Conservation (phyloP, 768 basidiomycete genomes). For the Hygrophorus pudorinus region DNA sequence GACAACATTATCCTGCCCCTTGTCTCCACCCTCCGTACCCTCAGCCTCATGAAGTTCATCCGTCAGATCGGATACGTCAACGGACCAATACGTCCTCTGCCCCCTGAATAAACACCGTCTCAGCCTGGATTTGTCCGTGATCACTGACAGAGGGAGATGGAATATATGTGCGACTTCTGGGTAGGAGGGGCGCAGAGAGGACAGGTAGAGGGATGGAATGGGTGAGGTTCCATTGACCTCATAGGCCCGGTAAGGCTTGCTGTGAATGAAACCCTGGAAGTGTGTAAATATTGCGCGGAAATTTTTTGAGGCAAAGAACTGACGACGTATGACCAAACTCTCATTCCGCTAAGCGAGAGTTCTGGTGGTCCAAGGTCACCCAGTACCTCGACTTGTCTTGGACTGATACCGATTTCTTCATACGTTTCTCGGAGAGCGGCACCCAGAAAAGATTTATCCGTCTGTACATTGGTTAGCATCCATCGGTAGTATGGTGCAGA, state of each 20-base stretch:
- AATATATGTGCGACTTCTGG: constrained; percentile 62
- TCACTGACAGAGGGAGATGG: constrained; percentile 53
- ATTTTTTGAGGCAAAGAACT: too few relatives aligned
- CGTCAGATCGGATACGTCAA: constrained; percentile 58
- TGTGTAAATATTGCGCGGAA: constrained; percentile 1
- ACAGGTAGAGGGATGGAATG: constrained; percentile 50
- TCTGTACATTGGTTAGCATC: constrained; percentile 9
- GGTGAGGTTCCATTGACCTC: constrained; percentile 24
- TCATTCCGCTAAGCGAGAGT: constrained; percentile 45
- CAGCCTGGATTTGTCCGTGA: constrained; percentile 38
- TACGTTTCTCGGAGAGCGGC: constrained; percentile 64
- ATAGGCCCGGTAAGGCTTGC: constrained; percentile 12
- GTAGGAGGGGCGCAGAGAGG: constrained; percentile 38
- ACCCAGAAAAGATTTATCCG: constrained; percentile 48
- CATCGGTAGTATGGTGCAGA: constrained; percentile 3
- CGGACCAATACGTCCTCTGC: constrained; percentile 48
- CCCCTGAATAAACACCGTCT: constrained; percentile 47
- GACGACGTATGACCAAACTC: constrained; percentile 74
- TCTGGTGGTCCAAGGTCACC: constrained; percentile 59
- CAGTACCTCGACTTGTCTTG: constrained; percentile 53
- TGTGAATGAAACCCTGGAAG: constrained; percentile 30
- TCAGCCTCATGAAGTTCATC: constrained; percentile 11
- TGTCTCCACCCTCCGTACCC: constrained; percentile 20
- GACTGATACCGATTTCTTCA: constrained; percentile 61
- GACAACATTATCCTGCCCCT: constrained; percentile 31